phyloP scores from a whole-genome alignment of 2,329 filamentous ascomycete genomes.

The Xylariomycetidae sp. region DNA sequence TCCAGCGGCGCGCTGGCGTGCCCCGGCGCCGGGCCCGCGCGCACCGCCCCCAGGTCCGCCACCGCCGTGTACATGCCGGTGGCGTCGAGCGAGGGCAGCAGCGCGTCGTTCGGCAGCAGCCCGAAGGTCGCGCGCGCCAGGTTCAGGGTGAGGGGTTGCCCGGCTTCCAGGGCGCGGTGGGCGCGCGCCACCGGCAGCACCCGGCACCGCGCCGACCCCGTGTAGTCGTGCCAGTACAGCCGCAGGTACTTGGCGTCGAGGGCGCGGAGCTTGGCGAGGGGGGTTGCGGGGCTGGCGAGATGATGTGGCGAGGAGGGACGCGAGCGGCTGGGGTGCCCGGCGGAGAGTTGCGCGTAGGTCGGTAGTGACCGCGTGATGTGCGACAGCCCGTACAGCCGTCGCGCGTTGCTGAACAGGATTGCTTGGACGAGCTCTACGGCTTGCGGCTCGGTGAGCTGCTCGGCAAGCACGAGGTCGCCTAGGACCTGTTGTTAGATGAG shows the following conservation, averaged over 20 bases:
- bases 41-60: conserved; percentile 60
- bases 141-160: conserved; percentile 42
- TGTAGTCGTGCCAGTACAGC: conserved; percentile 73
- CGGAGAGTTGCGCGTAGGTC: conserved; percentile 18
- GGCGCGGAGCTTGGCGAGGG: conserved; percentile 22
- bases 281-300: conserved; percentile 1
- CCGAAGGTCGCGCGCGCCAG: conserved; percentile 60
- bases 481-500: conserved; percentile 47
- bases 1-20: conserved; percentile 63
- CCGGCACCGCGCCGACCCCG: conserved; percentile 59
- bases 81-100: conserved; percentile 46
- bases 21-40: conserved; percentile 48
- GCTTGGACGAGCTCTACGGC: conserved; percentile 59
- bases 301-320: too few species aligned
- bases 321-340: neutral
- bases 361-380: conserved; percentile 33
- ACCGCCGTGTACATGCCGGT: conserved; percentile 61
- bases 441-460: conserved; percentile 54
- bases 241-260: conserved; percentile 59
- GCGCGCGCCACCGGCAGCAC: conserved; percentile 60
- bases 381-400: conserved; percentile 62
- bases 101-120: conserved; percentile 60
- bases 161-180: conserved; percentile 38
- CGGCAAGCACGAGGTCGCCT: conserved; percentile 57
- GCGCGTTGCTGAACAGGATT: conserved; percentile 72